Conservation (phyloP, 2,329 filamentous ascomycete species). For the Hymenoscyphus salicellus region DNA sequence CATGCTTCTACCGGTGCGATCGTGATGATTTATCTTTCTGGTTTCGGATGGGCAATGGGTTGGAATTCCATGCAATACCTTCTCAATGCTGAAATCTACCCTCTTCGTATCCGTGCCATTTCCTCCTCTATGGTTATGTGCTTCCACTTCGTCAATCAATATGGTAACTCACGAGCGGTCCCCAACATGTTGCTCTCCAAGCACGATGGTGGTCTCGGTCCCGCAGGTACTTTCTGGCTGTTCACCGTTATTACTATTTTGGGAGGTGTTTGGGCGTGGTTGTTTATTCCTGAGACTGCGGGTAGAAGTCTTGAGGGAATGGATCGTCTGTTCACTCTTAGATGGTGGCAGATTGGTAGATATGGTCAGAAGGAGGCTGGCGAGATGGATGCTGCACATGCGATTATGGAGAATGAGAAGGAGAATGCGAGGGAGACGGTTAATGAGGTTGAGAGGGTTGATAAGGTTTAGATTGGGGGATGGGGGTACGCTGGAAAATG, state of each 20-base stretch:
- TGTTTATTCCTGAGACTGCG: constrained; percentile 70
- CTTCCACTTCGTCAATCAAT: constrained; percentile 76
- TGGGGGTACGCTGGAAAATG: background rate
- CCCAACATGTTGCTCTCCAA: constrained; percentile 66
- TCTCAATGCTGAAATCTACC: constrained; percentile 74
- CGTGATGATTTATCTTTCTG: constrained; percentile 69
- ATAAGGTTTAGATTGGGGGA: background rate
- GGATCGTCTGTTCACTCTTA: constrained; percentile 68
- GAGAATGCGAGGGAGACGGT: constrained; percentile 37
- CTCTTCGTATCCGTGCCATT: constrained; percentile 68
- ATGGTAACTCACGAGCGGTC: constrained; percentile 71
- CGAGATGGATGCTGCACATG: constrained; percentile 41
- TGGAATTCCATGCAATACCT: constrained; percentile 80
- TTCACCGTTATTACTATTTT: constrained; percentile 67
- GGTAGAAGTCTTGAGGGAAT: constrained; percentile 66
- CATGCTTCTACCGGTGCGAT: constrained; percentile 64
- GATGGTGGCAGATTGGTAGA: constrained; percentile 70
- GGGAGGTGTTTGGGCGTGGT: constrained; percentile 67
- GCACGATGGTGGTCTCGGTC: constrained; percentile 47
- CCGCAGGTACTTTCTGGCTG: constrained; percentile 71
- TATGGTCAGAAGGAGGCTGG: constrained; percentile 47
- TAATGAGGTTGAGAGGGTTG: constrained; percentile 17
- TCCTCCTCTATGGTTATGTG: constrained; percentile 72
- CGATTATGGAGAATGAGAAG: constrained; percentile 41
- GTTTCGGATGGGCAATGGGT: constrained; percentile 66